Evolutionary conservation across 371 early-diverging fungal species (phyloP).

Genomic region (Lichtheimia ornata): DNA sequence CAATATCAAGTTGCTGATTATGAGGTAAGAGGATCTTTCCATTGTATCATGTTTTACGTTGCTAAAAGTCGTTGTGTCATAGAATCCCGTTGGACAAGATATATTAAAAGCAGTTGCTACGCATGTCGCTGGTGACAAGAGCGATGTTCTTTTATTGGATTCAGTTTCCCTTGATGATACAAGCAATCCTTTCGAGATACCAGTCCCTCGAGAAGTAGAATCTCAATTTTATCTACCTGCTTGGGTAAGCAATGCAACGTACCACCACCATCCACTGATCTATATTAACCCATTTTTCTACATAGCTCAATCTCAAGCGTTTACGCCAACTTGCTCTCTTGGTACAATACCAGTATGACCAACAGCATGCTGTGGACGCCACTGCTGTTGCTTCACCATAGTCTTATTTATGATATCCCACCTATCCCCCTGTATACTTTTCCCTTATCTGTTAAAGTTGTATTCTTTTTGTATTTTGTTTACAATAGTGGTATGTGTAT

Average conservation of each 20-base stretch:
- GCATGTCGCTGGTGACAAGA: conserved; percentile 88
- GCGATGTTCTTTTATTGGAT: conserved; percentile 87
- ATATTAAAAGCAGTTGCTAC: conserved; percentile 88
- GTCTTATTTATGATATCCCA: neutral
- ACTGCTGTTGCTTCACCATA: conserved; percentile 14
- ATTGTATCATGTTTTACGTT: neutral
- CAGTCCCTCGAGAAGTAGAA: conserved; percentile 55
- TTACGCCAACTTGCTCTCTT: conserved; percentile 30
- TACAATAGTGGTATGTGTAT: too few species aligned
- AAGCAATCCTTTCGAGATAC: conserved; percentile 62
- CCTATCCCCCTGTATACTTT: neutral
- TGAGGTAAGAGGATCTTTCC: conserved; percentile 42
- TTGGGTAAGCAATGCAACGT: conserved; percentile 36
- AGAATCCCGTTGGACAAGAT: conserved; percentile 85
- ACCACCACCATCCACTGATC: neutral
- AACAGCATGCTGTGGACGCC: conserved; percentile 9
- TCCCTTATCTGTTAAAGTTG: too few species aligned
- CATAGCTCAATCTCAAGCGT: conserved; percentile 31
- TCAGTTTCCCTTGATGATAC: conserved; percentile 77
- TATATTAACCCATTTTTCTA: conserved; percentile 8
- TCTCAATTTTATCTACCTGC: conserved; percentile 59
- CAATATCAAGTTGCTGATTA: conserved; percentile 74
- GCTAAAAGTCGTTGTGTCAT: conserved; percentile 3
- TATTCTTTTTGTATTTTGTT: too few species aligned
- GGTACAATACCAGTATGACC: conserved; percentile 13